Evolutionary conservation across 2,329 filamentous ascomycete species (phyloP).

Genomic region (Zymoseptoria pseudotritici): DNA sequence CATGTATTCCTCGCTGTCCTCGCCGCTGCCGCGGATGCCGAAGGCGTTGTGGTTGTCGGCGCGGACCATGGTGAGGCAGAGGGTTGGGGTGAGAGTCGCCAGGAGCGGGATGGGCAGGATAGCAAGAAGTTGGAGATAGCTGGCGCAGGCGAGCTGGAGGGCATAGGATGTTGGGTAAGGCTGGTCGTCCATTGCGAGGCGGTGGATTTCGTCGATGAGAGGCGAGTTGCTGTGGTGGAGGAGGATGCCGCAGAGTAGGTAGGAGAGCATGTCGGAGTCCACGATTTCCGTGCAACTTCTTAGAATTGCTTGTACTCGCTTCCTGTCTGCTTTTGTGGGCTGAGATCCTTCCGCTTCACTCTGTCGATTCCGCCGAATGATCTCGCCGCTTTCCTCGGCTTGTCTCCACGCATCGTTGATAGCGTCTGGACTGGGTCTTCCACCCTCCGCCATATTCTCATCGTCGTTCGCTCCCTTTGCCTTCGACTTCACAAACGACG

Average conservation of each 20-base stretch:
- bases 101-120: conserved; percentile 34
- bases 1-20: conserved; percentile 42
- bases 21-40: conserved; percentile 34
- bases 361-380: conserved; percentile 5
- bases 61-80: conserved; percentile 30
- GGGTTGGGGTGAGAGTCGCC: conserved; percentile 27
- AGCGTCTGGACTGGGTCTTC: conserved; percentile 11
- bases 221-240: conserved; percentile 24
- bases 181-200: conserved; percentile 34
- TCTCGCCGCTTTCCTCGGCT: conserved; percentile 11
- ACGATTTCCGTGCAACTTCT: conserved; percentile 9
- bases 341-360: not conserved
- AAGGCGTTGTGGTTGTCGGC: conserved; percentile 43
- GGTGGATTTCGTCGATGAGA: conserved; percentile 29
- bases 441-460: conserved; percentile 5
- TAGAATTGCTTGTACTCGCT: conserved; percentile 6
- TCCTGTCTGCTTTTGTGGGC: conserved; percentile 8
- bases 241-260: conserved; percentile 36
- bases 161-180: conserved; percentile 37
- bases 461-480: conserved; percentile 9
- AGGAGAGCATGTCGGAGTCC: conserved; percentile 35
- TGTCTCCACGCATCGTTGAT: conserved; percentile 18
- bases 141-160: conserved; percentile 33
- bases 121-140: conserved; percentile 38
- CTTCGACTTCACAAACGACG: conserved; percentile 18